Conservation (phyloP, 495 filamentous ascomycete genomes). For the Chaetomium fimeti region DNA sequence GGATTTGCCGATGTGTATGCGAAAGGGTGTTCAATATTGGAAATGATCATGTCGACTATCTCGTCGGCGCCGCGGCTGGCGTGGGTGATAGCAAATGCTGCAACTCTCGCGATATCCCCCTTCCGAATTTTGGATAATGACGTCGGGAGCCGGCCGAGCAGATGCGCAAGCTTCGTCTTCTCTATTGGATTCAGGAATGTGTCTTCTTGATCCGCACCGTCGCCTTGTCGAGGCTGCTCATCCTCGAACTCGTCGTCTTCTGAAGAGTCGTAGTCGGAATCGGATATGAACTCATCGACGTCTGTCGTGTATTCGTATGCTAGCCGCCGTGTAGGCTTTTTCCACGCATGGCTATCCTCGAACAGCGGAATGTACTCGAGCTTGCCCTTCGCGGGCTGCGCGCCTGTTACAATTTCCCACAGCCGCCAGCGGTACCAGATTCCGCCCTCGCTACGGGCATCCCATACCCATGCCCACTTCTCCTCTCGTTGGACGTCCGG, state of each 20-base stretch:
- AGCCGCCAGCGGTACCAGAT: conserved; percentile 90
- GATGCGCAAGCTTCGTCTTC: conserved; percentile 76
- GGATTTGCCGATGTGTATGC: conserved; percentile 60
- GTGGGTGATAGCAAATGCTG: conserved; percentile 86
- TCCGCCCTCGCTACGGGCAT: conserved; percentile 73
- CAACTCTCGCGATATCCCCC: conserved; percentile 83
- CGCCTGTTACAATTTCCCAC: conserved; percentile 75
- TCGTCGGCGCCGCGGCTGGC: conserved; percentile 76
- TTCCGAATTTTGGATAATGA: conserved; percentile 71
- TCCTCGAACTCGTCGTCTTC: conserved; percentile 84
- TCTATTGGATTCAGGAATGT: conserved; percentile 80
- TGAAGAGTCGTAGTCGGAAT: conserved; percentile 80
- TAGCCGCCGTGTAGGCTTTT: conserved; percentile 61
- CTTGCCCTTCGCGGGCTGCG: conserved; percentile 34
- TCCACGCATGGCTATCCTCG: conserved; percentile 69
- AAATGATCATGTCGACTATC: conserved; percentile 80
- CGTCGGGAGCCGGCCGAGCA: conserved; percentile 77
- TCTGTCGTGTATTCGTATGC: conserved; percentile 72
- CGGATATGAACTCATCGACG: conserved; percentile 74
- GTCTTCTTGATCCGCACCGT: conserved; percentile 56
- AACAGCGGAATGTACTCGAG: conserved; percentile 60
- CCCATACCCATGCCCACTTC: conserved; percentile 93
- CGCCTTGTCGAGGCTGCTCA: conserved; percentile 61
- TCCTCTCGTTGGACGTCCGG: conserved; percentile 77
- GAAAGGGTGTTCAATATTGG: conserved; percentile 74